A percentile compares a stretch with the other conserved stretches of the same genome.
These are phyloP conservation scores for Jacaranda copaia DNA, from an alignment of 257 asterid genomes.

Conservation along the genomic window DNA sequence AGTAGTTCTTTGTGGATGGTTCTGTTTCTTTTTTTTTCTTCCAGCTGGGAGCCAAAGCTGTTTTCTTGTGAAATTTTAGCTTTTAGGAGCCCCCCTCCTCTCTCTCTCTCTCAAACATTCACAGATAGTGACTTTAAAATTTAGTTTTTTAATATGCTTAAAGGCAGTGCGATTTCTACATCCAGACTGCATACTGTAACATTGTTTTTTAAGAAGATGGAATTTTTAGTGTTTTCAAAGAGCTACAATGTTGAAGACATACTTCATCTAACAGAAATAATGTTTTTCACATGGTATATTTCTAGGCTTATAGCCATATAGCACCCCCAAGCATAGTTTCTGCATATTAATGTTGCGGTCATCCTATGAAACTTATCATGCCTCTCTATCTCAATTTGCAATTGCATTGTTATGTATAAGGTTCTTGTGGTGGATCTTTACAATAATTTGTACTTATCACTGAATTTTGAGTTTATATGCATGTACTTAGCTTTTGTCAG, in stretches of 20 bases:
- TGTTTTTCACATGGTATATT: neutral
- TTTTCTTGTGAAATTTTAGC: neutral
- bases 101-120: neutral
- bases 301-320: neutral
- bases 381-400: neutral
- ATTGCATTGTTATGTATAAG: neutral
- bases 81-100: neutral
- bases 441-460: neutral
- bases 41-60: neutral
- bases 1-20: neutral
- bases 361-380: neutral
- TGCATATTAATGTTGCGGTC: neutral
- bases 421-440: neutral
- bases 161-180: neutral
- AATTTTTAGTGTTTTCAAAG: neutral
- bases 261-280: neutral
- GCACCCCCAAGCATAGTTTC: neutral
- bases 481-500: neutral
- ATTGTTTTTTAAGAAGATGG: neutral
- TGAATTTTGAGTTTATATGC: neutral
- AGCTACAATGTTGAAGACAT: neutral
- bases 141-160: neutral
- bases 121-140: neutral
- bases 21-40: neutral
- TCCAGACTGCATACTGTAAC: neutral